Percentiles rank a stretch among this genome's conserved stretches.
phyloP scores from a whole-genome alignment of 331 rosid species.

The Quercus lobata region DNA sequence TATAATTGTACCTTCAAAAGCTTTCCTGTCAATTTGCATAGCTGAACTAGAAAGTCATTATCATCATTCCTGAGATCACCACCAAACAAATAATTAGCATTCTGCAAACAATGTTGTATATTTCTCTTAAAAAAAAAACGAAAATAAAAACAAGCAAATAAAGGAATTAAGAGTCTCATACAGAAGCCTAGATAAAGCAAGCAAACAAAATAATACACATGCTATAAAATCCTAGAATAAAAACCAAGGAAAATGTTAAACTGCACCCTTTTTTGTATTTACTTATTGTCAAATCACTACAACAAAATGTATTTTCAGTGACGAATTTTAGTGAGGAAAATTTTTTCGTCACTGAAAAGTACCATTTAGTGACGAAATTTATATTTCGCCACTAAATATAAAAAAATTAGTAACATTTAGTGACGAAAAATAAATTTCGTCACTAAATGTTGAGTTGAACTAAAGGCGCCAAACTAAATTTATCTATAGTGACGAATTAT shows the following conservation, averaged over 20 bases:
- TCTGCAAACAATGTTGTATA: not conserved
- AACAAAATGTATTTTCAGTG: too few species aligned
- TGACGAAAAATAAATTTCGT: too few species aligned
- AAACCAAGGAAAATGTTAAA: not conserved
- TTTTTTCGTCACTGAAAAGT: too few species aligned
- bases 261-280: not conserved
- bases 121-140: too few species aligned
- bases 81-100: not conserved
- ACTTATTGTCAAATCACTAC: not conserved
- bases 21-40: conserved; percentile 75
- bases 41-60: conserved; percentile 80
- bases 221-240: not conserved
- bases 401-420: too few species aligned
- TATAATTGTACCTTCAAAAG: conserved; percentile 49
- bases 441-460: too few species aligned
- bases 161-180: not conserved
- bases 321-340: too few species aligned
- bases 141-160: too few species aligned
- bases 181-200: not conserved
- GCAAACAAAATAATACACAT: not conserved
- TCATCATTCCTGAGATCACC: conserved; percentile 65
- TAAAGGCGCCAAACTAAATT: too few species aligned
- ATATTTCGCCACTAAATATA: too few species aligned
- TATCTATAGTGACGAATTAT: too few species aligned
- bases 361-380: too few species aligned